These are phyloP conservation scores for Xylaria grammica DNA, from an alignment of 495 filamentous ascomycete species.

Conservation along the genomic window DNA sequence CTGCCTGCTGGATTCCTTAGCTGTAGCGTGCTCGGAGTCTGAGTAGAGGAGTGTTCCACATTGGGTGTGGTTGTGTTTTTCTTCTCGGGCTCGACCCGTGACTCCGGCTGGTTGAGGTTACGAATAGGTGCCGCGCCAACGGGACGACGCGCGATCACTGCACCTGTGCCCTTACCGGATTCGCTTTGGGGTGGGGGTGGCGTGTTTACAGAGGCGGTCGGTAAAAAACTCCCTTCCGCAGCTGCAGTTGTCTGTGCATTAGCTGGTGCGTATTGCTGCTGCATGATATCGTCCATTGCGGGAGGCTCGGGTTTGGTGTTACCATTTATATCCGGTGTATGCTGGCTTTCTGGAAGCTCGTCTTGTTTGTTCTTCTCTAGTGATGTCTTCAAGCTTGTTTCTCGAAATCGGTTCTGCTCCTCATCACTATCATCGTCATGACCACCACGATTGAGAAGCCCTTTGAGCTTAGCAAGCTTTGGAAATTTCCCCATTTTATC, in stretches of 20 bases:
- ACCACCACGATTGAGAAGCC: slow-evolving; percentile 19
- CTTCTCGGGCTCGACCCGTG: background rate
- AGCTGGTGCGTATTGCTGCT: slow-evolving; percentile 1
- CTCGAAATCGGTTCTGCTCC: background rate
- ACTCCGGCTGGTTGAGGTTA: slow-evolving; percentile 2
- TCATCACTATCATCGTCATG: slow-evolving; percentile 8
- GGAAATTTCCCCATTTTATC: slow-evolving; percentile 33
- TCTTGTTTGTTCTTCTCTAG: background rate
- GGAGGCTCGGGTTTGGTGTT: slow-evolving; percentile 10
- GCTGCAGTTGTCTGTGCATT: slow-evolving; percentile 10
- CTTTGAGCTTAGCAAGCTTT: slow-evolving; percentile 20
- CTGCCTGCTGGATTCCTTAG: slow-evolving; percentile 1
- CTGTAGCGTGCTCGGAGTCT: background rate
- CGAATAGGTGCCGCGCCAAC: slow-evolving; percentile 16
- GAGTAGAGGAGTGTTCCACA: background rate
- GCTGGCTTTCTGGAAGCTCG: slow-evolving; percentile 4
- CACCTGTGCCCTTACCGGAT: slow-evolving; percentile 19
- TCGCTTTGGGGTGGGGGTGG: slow-evolving; percentile 29
- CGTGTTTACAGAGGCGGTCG: slow-evolving; percentile 17
- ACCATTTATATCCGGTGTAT: background rate
- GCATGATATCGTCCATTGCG: background rate
- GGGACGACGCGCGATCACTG: slow-evolving; percentile 28
- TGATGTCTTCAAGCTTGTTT: background rate
- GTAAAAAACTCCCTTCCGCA: slow-evolving; percentile 4
- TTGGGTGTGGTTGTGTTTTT: background rate